These are phyloP conservation scores for Comarum palustre DNA, from an alignment of 306 rosid genomes.

Conservation along the genomic window DNA sequence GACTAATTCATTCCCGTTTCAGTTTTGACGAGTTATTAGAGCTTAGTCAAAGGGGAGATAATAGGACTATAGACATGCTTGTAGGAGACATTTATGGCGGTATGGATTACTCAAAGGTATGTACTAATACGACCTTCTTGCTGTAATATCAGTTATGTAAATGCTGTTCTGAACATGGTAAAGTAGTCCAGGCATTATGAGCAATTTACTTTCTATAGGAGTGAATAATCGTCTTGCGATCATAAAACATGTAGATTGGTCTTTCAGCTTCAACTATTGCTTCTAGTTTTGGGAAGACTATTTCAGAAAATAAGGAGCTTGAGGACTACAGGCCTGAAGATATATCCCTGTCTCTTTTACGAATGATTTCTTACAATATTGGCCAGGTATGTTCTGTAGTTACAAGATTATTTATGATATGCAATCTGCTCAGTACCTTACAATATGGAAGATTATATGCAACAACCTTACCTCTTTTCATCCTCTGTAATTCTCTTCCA, in stretches of 20 bases:
- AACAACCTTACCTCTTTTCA: not conserved
- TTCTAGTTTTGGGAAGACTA: slow-evolving; percentile 96
- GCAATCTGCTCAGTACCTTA: not conserved
- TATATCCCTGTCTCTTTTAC: slow-evolving; percentile 87
- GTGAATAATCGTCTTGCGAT: slow-evolving; percentile 30
- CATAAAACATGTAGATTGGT: slow-evolving; percentile 62
- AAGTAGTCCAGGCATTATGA: slow-evolving; percentile 1
- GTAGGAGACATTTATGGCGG: slow-evolving; percentile 99
- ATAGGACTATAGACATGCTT: slow-evolving; percentile 91
- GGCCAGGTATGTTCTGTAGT: slow-evolving; percentile 69
- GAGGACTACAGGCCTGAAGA: slow-evolving; percentile 97
- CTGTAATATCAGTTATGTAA: not conserved
- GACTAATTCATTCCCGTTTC: slow-evolving; percentile 34
- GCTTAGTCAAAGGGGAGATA: slow-evolving; percentile 95
- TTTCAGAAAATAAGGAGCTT: slow-evolving; percentile 85
- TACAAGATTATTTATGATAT: slow-evolving; percentile 13
- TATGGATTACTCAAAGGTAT: slow-evolving; percentile 91
- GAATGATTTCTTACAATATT: slow-evolving; percentile 98
- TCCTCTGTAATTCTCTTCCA: not conserved
- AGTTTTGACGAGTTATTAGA: slow-evolving; percentile 97
- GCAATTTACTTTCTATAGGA: slow-evolving; percentile 5
- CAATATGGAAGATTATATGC: not conserved
- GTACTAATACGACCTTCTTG: slow-evolving; percentile 22
- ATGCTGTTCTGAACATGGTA: slow-evolving; percentile 10
- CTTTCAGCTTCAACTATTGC: slow-evolving; percentile 96